Conservation (phyloP, 805 yeast genomes). For the Torulaspora delbrueckii region DNA sequence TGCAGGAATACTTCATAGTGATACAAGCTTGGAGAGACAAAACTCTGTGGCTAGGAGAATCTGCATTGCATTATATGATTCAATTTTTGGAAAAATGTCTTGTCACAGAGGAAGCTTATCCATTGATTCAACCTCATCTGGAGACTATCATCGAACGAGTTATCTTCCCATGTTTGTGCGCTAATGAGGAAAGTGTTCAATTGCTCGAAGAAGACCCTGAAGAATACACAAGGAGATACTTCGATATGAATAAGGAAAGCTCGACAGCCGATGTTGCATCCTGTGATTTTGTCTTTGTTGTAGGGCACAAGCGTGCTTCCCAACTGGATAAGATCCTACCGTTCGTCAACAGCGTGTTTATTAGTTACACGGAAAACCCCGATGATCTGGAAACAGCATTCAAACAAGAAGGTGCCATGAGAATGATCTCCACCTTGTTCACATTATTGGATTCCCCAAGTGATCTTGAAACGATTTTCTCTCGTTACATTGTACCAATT, state of each 20-base stretch:
- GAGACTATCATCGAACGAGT: constrained; percentile 63
- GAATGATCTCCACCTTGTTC: constrained; percentile 71
- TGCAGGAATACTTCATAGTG: constrained; percentile 54
- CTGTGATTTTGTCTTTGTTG: constrained; percentile 62
- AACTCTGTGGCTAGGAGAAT: constrained; percentile 57
- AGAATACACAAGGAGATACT: constrained; percentile 70
- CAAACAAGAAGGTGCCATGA: constrained; percentile 75
- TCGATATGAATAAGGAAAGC: constrained; percentile 60
- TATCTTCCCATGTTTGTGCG: constrained; percentile 70
- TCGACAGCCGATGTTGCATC: constrained; percentile 78
- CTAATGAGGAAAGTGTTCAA: constrained; percentile 60
- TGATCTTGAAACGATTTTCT: constrained; percentile 64
- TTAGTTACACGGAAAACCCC: constrained; percentile 33
- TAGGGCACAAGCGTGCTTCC: constrained; percentile 51
- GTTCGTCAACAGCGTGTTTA: constrained; percentile 50
- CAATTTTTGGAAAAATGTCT: constrained; percentile 61
- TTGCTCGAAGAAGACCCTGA: constrained; percentile 75
- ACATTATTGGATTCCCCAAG: constrained; percentile 29
- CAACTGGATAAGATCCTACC: constrained; percentile 50
- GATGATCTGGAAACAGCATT: constrained; percentile 43
- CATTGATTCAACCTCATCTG: constrained; percentile 56
- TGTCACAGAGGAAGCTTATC: constrained; percentile 54
- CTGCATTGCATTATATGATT: constrained; percentile 60
- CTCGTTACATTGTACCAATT: constrained; percentile 58
- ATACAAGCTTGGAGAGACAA: constrained; percentile 39